Evolutionary conservation across 352 stramenopile species (phyloP), one percentile per base, ranked within the genome.

Genomic region (Globisporangium paddicum): DNA sequence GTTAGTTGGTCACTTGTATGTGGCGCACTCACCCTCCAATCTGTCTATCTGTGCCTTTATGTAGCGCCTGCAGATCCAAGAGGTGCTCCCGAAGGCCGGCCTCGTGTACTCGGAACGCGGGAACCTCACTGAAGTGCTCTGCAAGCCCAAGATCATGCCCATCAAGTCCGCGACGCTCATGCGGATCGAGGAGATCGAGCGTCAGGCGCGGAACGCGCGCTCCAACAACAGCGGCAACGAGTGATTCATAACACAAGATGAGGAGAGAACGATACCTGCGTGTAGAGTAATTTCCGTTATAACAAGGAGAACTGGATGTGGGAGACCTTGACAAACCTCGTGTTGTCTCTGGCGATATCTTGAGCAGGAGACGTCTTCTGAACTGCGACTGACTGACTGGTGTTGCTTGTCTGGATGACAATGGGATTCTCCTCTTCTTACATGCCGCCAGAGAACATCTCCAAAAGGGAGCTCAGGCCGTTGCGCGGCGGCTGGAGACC

Each of bases 81-180:
- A 96, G 51, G 85, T 95, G 46, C 66, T 95, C 9, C 87, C 88
- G 7, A 94, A 94, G 66, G 75, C 81, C 8, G 88, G 88, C n/a
- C 77, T 96, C 7, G 86, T 96, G 49, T 95, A 93, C 69, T 96
- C 88, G 30, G 87, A 96, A 62, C 77, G 80, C 32, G 80, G 82
- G n/a, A 90, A 93, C 58, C 55, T 96, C 30, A 92, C 74, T 0
- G 84, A 95, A 59, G 74, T 95, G 59, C 65, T 96, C 23, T 96
- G 89, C 68, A 96, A 96, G 38, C 89, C 89, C 18, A 96, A 96
- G 65, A 91, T 96, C 49, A 63, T 97, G 62, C 85, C 89, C 3
- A 93, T 97, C 68, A 96, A 96, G 68, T 94, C 81, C 21, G 77
- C 85, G 49, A 92, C 83, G 30, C 60, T 96, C 59, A 58, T 94